Percentiles rank a stretch among this genome's conserved stretches.
Conservation (phyloP, 2,329 filamentous ascomycete genomes). For the Emmonsia crescens region DNA sequence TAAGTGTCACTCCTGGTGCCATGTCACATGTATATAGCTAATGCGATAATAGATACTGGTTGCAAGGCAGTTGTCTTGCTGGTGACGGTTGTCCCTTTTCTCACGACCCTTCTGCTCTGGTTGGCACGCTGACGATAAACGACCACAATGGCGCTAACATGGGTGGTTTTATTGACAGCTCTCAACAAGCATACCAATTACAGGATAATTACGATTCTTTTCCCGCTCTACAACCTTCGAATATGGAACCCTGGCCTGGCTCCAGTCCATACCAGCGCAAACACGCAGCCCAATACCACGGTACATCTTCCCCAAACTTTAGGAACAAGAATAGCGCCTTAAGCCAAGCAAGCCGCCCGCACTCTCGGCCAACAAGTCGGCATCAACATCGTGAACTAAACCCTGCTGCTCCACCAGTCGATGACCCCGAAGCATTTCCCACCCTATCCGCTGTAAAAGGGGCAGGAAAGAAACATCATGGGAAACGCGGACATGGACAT, state of each 20-base stretch:
- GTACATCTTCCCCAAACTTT: conserved; percentile 17
- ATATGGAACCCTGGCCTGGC: conserved; percentile 48
- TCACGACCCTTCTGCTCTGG: conserved; percentile 79
- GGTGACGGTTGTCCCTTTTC: conserved; percentile 94
- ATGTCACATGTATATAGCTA: not conserved
- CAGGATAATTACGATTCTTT: conserved; percentile 72
- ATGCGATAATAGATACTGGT: conserved; percentile 61
- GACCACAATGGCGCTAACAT: conserved; percentile 37
- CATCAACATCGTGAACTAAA: conserved; percentile 56
- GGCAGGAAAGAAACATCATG: conserved; percentile 75
- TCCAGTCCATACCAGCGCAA: conserved; percentile 38
- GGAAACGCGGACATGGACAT: conserved; percentile 75
- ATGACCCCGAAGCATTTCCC: conserved; percentile 93
- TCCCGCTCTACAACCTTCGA: conserved; percentile 57
- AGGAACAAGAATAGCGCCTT: conserved; percentile 45
- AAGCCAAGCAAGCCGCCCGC: conserved; percentile 49
- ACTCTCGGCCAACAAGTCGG: conserved; percentile 75
- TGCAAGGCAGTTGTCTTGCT: conserved; percentile 89
- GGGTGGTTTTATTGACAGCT: conserved; percentile 44
- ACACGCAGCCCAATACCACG: conserved; percentile 26
- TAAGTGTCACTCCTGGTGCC: conserved; percentile 43
- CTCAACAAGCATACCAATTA: conserved; percentile 61
- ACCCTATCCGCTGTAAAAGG: conserved; percentile 73
- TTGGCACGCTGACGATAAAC: conserved; percentile 69
- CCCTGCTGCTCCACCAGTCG: conserved; percentile 63